phyloP scores from a whole-genome alignment of 495 filamentous ascomycete genomes.

The Aspergillus homomorphus region DNA sequence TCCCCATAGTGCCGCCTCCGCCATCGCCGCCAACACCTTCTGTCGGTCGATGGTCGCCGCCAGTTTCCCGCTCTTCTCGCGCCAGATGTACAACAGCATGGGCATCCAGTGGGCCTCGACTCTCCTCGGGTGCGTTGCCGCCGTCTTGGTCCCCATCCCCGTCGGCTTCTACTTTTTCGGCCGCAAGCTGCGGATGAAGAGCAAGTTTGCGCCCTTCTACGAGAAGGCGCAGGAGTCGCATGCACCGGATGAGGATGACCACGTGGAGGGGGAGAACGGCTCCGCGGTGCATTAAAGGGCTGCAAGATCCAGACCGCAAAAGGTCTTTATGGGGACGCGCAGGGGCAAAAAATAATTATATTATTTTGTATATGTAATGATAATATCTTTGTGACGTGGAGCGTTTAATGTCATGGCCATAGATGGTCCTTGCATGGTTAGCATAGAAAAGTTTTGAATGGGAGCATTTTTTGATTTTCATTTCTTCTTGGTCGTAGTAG shows the following conservation, averaged over 20 bases:
- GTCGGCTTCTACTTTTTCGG: conserved; percentile 40
- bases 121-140: conserved; percentile 70
- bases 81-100: conserved; percentile 74
- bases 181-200: conserved; percentile 31
- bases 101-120: conserved; percentile 77
- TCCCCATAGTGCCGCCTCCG: conserved; percentile 62
- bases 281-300: not conserved
- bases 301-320: not conserved
- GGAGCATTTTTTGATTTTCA: not conserved
- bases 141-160: conserved; percentile 69
- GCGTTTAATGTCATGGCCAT: not conserved
- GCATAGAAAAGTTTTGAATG: not conserved
- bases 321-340: not conserved
- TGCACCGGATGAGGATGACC: conserved; percentile 16
- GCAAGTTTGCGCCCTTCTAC: conserved; percentile 55
- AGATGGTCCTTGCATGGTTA: not conserved
- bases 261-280: conserved; percentile 11
- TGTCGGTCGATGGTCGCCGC: conserved; percentile 72
- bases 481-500: too few species aligned
- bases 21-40: conserved; percentile 88
- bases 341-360: not conserved
- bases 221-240: conserved; percentile 25
- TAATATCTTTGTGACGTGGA: not conserved
- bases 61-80: conserved; percentile 76
- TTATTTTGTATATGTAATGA: not conserved